phyloP scores from a whole-genome alignment of 2,329 filamentous ascomycete genomes.

The Alternaria alternata region DNA sequence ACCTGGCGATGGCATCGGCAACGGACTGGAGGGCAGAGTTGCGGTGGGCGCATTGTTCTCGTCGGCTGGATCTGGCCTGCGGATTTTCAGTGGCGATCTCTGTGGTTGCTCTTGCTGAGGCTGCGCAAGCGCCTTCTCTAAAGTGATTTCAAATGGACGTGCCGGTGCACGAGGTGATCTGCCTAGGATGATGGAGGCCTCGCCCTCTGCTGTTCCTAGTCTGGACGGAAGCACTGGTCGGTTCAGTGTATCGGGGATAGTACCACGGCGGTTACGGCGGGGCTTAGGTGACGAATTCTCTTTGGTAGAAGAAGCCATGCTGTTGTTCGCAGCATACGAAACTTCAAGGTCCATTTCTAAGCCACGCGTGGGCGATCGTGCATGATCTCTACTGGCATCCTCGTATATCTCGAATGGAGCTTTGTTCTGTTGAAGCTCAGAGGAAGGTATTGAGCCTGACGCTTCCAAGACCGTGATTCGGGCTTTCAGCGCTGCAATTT shows the following conservation, averaged over 20 bases:
- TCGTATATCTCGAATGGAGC: constrained; percentile 43
- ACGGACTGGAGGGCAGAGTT: constrained; percentile 38
- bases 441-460: constrained; percentile 25
- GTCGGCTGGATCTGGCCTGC: constrained; percentile 27
- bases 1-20: constrained; percentile 41
- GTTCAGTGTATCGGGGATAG: constrained; percentile 27
- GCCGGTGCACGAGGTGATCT: constrained; percentile 25
- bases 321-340: constrained; percentile 26
- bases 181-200: constrained; percentile 31
- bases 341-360: constrained; percentile 18
- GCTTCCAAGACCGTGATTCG: constrained; percentile 43
- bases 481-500: constrained; percentile 46
- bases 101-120: constrained; percentile 18
- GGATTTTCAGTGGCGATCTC: constrained; percentile 31
- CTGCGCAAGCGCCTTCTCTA: constrained; percentile 22
- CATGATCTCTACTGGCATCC: constrained; percentile 35
- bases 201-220: constrained; percentile 27
- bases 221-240: constrained; percentile 22
- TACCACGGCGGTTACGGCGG: constrained; percentile 33
- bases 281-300: constrained; percentile 43
- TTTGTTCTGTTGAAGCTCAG: constrained; percentile 26
- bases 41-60: constrained; percentile 29
- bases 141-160: constrained; percentile 12
- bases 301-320: constrained; percentile 35
- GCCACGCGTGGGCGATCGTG: constrained; percentile 16